Evolutionary conservation across 176 grass and related monocot genomes (phyloP).

Genomic region (Aegilops speltoides): DNA sequence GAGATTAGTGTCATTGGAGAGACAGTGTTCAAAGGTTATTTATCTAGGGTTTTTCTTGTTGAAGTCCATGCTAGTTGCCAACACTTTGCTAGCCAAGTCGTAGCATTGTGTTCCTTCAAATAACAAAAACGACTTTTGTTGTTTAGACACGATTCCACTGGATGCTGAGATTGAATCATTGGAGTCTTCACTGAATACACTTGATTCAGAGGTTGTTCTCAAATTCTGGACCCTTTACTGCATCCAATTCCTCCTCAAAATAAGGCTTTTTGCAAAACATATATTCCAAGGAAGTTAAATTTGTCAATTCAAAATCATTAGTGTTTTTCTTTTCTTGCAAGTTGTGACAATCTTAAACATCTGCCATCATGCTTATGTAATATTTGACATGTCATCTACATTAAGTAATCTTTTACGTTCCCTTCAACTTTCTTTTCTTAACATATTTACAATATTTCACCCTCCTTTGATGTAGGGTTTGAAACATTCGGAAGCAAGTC

Average conservation of each 20-base stretch:
- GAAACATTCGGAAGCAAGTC: conserved; percentile 26
- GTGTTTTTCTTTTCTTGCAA: background rate
- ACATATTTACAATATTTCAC: conserved; percentile 16
- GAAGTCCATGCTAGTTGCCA: background rate
- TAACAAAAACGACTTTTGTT: background rate
- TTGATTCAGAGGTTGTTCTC: conserved; percentile 49
- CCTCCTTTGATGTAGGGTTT: conserved; percentile 28
- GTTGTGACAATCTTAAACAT: background rate
- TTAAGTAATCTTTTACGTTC: background rate
- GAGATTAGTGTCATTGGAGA: conserved; percentile 53
- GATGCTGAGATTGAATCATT: conserved; percentile 60
- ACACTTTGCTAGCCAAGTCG: background rate
- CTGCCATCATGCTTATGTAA: background rate
- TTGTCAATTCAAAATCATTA: background rate
- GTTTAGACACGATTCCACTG: conserved; percentile 53
- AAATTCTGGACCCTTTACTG: background rate
- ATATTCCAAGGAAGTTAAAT: background rate
- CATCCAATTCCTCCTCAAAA: background rate
- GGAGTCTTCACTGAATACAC: conserved; percentile 44
- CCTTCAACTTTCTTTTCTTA: background rate
- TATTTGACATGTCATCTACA: conserved; percentile 5
- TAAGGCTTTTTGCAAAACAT: background rate
- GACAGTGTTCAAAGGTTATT: conserved; percentile 39
- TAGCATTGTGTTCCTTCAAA: background rate
- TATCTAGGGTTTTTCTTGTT: conserved; percentile 11